Evolutionary conservation across 495 filamentous ascomycete genomes (phyloP).

Genomic region (Aspergillus sparsus): DNA sequence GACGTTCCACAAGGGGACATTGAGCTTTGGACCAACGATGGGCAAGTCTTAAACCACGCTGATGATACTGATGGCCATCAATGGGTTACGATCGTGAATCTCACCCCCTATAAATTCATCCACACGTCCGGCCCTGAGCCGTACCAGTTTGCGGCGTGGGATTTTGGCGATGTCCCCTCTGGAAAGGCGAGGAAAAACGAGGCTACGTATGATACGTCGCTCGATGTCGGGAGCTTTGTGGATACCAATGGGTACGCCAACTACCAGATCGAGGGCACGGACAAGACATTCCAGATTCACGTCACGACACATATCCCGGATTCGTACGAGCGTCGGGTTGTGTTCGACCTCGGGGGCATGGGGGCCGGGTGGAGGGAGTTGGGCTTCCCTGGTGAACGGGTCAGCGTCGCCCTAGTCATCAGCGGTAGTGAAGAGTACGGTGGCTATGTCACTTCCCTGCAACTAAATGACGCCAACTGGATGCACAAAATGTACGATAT

Average conservation of each 20-base stretch:
- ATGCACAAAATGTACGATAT: neutral
- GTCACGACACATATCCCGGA: neutral
- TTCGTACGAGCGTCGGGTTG: neutral
- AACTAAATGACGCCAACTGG: neutral
- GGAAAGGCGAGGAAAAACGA: neutral
- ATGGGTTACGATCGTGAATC: neutral
- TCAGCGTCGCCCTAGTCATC: neutral
- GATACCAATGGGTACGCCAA: conserved; percentile 1
- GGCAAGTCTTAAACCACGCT: neutral
- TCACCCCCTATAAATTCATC: neutral
- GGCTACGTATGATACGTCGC: neutral
- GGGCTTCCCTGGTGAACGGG: neutral
- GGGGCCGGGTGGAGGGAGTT: neutral
- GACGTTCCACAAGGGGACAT: neutral
- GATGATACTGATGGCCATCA: neutral
- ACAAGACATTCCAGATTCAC: conserved; percentile 1
- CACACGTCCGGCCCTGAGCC: neutral
- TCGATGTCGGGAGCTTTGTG: neutral
- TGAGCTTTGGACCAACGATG: neutral
- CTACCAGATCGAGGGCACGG: neutral
- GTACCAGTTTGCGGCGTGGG: neutral
- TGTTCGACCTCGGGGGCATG: neutral
- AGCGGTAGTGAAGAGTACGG: neutral
- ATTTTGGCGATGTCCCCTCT: neutral
- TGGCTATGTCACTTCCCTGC: neutral